Evolutionary conservation across 148 eudicot species (phyloP).

Genomic region (Diospyros lotus): DNA sequence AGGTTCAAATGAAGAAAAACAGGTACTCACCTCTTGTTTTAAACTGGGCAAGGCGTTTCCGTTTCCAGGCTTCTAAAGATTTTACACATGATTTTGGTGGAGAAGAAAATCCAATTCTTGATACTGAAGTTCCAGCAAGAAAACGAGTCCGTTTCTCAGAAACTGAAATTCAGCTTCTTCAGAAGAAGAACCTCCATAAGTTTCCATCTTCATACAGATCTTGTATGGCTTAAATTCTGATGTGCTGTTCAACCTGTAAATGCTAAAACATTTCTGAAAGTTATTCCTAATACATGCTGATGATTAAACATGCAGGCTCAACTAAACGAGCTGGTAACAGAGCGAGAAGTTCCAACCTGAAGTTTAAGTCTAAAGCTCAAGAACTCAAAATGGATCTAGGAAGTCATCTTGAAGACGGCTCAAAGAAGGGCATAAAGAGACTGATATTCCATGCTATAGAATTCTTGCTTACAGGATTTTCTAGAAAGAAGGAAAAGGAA

Average conservation of each 20-base stretch:
- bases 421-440: slow-evolving; percentile 17
- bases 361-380: slow-evolving; percentile 33
- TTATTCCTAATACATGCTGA: not conserved
- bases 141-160: slow-evolving; percentile 68
- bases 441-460: slow-evolving; percentile 55
- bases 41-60: slow-evolving; percentile 21
- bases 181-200: slow-evolving; percentile 23
- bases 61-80: slow-evolving; percentile 36
- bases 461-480: slow-evolving; percentile 80
- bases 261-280: slow-evolving; percentile 2
- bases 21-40: slow-evolving; percentile 28
- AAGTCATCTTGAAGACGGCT: slow-evolving; percentile 27
- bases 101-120: slow-evolving; percentile 25
- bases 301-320: slow-evolving; percentile 25
- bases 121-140: slow-evolving; percentile 26
- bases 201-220: slow-evolving; percentile 15
- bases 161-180: slow-evolving; percentile 21
- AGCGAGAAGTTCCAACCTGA: slow-evolving; percentile 21
- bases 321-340: slow-evolving; percentile 31
- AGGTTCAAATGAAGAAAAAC: slow-evolving; percentile 21
- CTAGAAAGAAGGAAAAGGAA: slow-evolving; percentile 58
- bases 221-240: slow-evolving; percentile 29
- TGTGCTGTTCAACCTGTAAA: slow-evolving; percentile 2
- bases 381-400: slow-evolving; percentile 44
- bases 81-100: slow-evolving; percentile 19